Conservation (phyloP, 257 asterid species). For the Eustoma russellianum region DNA sequence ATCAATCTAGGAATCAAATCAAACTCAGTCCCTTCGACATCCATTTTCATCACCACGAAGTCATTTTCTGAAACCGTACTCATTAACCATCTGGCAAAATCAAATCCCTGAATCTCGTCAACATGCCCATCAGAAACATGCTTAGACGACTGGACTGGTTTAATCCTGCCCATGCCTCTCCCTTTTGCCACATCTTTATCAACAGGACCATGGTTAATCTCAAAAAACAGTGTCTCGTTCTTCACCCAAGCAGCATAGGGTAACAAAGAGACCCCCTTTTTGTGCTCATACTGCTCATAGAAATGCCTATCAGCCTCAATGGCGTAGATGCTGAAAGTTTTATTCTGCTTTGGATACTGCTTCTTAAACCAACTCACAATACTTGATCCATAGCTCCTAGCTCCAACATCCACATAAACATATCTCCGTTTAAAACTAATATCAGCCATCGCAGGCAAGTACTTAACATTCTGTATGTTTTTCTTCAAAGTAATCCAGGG, state of each 20-base stretch:
- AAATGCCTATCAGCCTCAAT: slow-evolving; percentile 85
- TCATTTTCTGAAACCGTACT: slow-evolving; percentile 54
- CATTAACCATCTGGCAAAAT: slow-evolving; percentile 90
- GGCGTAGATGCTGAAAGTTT: slow-evolving; percentile 78
- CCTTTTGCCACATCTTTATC: slow-evolving; percentile 58
- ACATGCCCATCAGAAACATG: slow-evolving; percentile 37
- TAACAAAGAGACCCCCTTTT: slow-evolving; percentile 71
- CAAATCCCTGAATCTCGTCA: slow-evolving; percentile 80
- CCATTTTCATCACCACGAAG: slow-evolving; percentile 97
- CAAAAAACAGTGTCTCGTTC: slow-evolving; percentile 70
- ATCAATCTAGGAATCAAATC: slow-evolving; percentile 79
- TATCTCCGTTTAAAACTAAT: slow-evolving; percentile 74
- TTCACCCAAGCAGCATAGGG: slow-evolving; percentile 97
- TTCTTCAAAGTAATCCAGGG: slow-evolving; percentile 93
- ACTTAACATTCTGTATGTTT: slow-evolving; percentile 62
- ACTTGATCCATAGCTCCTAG: slow-evolving; percentile 94
- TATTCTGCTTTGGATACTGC: slow-evolving; percentile 91
- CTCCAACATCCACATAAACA: slow-evolving; percentile 82
- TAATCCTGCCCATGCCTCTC: slow-evolving; percentile 93
- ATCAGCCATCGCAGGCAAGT: slow-evolving; percentile 72
- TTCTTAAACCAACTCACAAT: slow-evolving; percentile 97
- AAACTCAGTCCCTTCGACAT: slow-evolving; percentile 98
- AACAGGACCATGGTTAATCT: slow-evolving; percentile 72
- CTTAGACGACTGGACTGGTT: slow-evolving; percentile 55
- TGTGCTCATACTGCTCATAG: slow-evolving; percentile 51